Evolutionary conservation across 1,284 basidiomycete species (phyloP).

Genomic region (Xerocomus cyaneibrunnescens): DNA sequence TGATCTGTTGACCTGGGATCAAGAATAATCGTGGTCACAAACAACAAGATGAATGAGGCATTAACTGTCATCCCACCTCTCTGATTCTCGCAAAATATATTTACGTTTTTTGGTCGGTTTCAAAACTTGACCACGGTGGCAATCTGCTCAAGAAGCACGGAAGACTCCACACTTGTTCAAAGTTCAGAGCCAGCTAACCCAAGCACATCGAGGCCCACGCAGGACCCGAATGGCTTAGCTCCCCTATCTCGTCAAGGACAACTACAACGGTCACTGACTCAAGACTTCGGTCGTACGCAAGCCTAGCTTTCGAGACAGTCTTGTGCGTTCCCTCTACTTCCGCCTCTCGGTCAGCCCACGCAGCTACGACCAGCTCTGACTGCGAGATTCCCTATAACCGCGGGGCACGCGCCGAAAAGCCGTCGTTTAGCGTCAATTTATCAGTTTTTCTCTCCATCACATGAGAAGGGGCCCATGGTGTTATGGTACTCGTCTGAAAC

Average conservation of each 20-base stretch:
- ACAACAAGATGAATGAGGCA: no score
- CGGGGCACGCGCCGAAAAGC: constrained; percentile 69
- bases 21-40: no score
- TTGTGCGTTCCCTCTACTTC: constrained; percentile 53
- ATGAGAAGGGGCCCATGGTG: constrained; percentile 76
- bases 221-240: constrained; percentile 68
- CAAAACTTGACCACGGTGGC: no score
- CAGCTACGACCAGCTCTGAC: constrained; percentile 60
- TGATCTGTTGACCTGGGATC: no score
- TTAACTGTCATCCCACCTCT: no score
- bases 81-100: no score
- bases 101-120: no score
- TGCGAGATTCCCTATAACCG: constrained; percentile 62
- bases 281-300: constrained; percentile 63
- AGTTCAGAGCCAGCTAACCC: constrained; percentile 61
- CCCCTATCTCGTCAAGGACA: constrained; percentile 67
- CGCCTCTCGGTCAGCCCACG: no score
- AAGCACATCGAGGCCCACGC: constrained; percentile 57
- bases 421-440: constrained; percentile 55
- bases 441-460: constrained; percentile 60
- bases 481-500: constrained; percentile 71
- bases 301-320: no score
- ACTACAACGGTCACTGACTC: constrained; percentile 47
- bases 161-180: no score
- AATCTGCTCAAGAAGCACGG: no score